Percentiles rank a stretch among this genome's conserved stretches.
Evolutionary conservation across 73 alveolate species (phyloP).

Genomic region (Chromera velia): DNA sequence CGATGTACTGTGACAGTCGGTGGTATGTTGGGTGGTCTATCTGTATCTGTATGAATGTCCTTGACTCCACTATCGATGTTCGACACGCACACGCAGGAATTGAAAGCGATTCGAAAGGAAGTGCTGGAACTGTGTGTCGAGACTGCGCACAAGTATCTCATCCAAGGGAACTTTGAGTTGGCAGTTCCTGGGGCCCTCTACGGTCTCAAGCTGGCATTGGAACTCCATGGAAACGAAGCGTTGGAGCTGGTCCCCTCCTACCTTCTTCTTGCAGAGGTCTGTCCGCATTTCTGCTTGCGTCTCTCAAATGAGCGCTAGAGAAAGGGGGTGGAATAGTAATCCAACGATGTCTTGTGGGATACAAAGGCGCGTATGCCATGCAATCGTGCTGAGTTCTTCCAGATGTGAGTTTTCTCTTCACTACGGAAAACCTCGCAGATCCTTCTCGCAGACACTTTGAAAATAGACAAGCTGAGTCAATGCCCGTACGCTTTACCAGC

Average conservation of each 20-base stretch:
- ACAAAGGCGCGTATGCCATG: too few relatives aligned
- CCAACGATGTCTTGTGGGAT: too few relatives aligned
- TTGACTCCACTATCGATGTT: background rate
- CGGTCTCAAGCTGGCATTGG: slow-evolving; percentile 29
- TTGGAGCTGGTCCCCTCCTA: slow-evolving; percentile 26
- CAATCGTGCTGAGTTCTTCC: too few relatives aligned
- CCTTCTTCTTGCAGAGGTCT: slow-evolving; percentile 18
- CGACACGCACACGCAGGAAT: background rate
- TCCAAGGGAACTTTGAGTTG: slow-evolving; percentile 27
- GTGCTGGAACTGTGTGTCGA: slow-evolving; percentile 29
- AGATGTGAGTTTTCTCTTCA: too few relatives aligned
- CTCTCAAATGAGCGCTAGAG: too few relatives aligned
- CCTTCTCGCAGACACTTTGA: too few relatives aligned
- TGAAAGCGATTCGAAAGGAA: background rate
- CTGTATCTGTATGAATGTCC: background rate
- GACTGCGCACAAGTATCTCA: slow-evolving; percentile 37
- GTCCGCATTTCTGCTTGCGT: too few relatives aligned
- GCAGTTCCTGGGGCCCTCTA: slow-evolving; percentile 41
- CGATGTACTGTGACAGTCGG: background rate
- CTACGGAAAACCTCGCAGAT: too few relatives aligned
- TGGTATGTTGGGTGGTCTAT: background rate
- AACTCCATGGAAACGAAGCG: slow-evolving; percentile 22
- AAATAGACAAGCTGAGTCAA: too few relatives aligned
- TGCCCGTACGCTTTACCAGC: too few relatives aligned
- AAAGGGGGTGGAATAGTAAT: too few relatives aligned